phyloP scores from a whole-genome alignment of 2,329 filamentous ascomycete genomes.

The Scolecobasidium constrictum region DNA sequence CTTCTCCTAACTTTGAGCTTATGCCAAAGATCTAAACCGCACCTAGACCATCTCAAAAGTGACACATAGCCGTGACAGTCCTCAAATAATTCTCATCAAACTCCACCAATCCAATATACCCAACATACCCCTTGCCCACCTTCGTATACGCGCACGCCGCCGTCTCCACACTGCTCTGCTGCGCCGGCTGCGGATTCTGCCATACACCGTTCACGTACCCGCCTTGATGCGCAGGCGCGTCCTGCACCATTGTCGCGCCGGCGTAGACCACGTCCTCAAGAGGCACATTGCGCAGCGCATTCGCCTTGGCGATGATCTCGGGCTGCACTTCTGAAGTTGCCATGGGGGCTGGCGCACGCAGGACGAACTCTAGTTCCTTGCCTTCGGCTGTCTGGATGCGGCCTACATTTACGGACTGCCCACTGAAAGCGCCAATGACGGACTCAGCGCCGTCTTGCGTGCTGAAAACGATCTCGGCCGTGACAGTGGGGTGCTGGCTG shows the following conservation, averaged over 20 bases:
- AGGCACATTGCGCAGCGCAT: slow-evolving; percentile 1
- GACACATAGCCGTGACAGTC: slow-evolving; percentile 8
- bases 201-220: slow-evolving; percentile 1
- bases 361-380: slow-evolving; percentile 5
- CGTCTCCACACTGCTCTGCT: background rate
- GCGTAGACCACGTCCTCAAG: slow-evolving; percentile 7
- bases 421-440: slow-evolving; percentile 6
- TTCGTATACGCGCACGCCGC: slow-evolving; percentile 4
- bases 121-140: slow-evolving; percentile 8
- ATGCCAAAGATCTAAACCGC: no score
- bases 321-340: slow-evolving; percentile 1
- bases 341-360: slow-evolving; percentile 7
- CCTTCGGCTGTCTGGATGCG: slow-evolving; percentile 7
- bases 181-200: background rate
- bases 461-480: slow-evolving; percentile 7
- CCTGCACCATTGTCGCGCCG: background rate
- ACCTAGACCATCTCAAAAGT: no score
- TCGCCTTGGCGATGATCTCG: slow-evolving; percentile 2
- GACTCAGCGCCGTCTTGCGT: slow-evolving; percentile 7
- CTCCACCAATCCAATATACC: slow-evolving; percentile 7
- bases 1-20: no score
- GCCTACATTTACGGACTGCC: slow-evolving; percentile 8
- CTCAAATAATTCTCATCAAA: slow-evolving; percentile 9
- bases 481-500: slow-evolving; percentile 3
- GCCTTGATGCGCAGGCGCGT: background rate